Percentiles rank a stretch among this genome's conserved stretches.
phyloP scores from a whole-genome alignment of 2,329 filamentous ascomycete genomes.

The Colletotrichum endophyticum region DNA sequence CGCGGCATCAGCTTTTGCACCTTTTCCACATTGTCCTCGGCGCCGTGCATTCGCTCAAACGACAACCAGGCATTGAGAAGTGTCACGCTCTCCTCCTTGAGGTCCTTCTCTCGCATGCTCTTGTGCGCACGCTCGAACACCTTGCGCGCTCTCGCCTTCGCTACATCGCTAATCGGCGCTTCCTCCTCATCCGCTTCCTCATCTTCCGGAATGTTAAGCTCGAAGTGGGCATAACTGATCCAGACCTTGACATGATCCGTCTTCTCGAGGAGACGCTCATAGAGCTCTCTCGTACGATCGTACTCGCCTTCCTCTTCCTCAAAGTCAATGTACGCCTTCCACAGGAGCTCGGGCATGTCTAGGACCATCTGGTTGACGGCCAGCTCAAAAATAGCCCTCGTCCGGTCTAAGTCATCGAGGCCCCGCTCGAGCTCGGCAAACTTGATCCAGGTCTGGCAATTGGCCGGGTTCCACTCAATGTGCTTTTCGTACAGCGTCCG shows the following conservation, averaged over 20 bases:
- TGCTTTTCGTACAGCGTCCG: slow-evolving; percentile 93
- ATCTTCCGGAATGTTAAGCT: slow-evolving; percentile 88
- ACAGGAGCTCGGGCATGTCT: slow-evolving; percentile 97
- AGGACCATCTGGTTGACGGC: slow-evolving; percentile 81
- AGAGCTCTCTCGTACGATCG: slow-evolving; percentile 78
- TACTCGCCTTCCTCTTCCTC: slow-evolving; percentile 96
- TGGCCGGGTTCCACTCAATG: slow-evolving; percentile 88
- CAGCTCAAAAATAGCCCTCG: slow-evolving; percentile 90
- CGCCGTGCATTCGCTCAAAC: slow-evolving; percentile 88
- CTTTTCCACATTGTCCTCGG: slow-evolving; percentile 74
- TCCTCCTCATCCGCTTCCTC: slow-evolving; percentile 67
- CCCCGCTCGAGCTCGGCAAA: slow-evolving; percentile 93
- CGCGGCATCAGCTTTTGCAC: slow-evolving; percentile 95
- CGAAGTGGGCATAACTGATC: slow-evolving; percentile 98
- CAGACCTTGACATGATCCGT: slow-evolving; percentile 99
- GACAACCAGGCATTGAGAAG: slow-evolving; percentile 91
- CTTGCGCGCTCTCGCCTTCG: slow-evolving; percentile 80
- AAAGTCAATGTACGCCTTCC: slow-evolving; percentile 99
- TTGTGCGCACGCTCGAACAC: slow-evolving; percentile 88
- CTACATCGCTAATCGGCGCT: slow-evolving; percentile 77
- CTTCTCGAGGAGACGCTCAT: slow-evolving; percentile 90
- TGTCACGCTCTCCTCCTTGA: slow-evolving; percentile 93
- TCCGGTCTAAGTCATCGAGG: slow-evolving; percentile 86
- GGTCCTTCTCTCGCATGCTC: slow-evolving; percentile 85
- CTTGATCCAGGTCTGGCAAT: slow-evolving; percentile 94